A percentile compares a stretch with the other conserved stretches of the same genome.
Evolutionary conservation across 2,329 filamentous ascomycete species (phyloP).

Genomic region (Xylariaceae sp.): DNA sequence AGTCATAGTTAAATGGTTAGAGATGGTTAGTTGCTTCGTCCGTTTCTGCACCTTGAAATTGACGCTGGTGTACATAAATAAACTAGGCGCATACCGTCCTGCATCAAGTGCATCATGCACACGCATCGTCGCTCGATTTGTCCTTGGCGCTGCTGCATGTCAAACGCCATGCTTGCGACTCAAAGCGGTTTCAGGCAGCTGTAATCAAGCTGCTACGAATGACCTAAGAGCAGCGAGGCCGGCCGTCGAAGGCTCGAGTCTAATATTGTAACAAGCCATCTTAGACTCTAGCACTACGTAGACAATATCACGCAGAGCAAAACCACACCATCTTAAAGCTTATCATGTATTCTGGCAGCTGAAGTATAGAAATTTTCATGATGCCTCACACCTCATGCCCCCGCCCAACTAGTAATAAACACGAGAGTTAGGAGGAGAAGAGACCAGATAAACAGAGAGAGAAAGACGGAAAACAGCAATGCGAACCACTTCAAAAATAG

Average conservation of each 20-base stretch:
- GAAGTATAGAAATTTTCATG: constrained; percentile 32
- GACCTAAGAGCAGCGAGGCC: no score
- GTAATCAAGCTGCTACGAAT: neutral
- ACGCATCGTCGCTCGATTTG: neutral
- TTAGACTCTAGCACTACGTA: neutral
- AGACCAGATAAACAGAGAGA: constrained; percentile 24
- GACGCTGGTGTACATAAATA: no score
- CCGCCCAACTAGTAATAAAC: constrained; percentile 25
- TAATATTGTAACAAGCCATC: neutral
- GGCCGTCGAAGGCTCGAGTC: no score
- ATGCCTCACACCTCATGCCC: constrained; percentile 33
- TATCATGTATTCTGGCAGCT: constrained; percentile 38
- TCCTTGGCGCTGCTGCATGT: neutral
- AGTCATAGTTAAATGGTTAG: no score
- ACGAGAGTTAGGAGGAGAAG: constrained; percentile 4
- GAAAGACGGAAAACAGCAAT: constrained; percentile 30
- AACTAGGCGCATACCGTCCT: neutral
- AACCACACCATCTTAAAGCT: neutral
- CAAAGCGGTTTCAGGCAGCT: constrained; percentile 1
- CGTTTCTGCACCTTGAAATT: no score
- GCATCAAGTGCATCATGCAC: constrained; percentile 1
- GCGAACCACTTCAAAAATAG: constrained; percentile 36
- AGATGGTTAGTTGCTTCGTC: no score
- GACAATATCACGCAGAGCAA: neutral
- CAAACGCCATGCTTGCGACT: neutral